A percentile compares a stretch with the other conserved stretches of the same genome.
Evolutionary conservation across 371 early-diverging fungal species (phyloP).

Genomic region (Smittium mucronatum): DNA sequence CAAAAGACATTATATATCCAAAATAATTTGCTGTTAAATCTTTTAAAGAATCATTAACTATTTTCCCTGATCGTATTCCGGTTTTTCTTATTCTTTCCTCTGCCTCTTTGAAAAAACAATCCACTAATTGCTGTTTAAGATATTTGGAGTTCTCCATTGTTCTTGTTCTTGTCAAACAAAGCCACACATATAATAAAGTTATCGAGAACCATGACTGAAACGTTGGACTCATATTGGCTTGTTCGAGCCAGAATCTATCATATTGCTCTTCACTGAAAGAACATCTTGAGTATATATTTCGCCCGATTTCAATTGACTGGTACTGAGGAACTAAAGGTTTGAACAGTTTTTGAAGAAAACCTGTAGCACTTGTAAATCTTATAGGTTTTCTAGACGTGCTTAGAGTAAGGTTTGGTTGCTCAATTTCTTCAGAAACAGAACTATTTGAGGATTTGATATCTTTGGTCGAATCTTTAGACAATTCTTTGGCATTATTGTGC

Average conservation of each 20-base stretch:
- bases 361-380: neutral
- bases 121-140: slow-evolving; percentile 75
- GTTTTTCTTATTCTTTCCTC: slow-evolving; percentile 60
- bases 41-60: slow-evolving; percentile 59
- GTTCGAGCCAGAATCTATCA: slow-evolving; percentile 25
- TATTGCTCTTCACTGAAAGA: neutral
- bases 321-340: slow-evolving; percentile 10
- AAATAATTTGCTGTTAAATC: slow-evolving; percentile 74
- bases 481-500: no score
- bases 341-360: slow-evolving; percentile 6
- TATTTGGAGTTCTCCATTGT: slow-evolving; percentile 55
- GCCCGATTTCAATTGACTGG: slow-evolving; percentile 9
- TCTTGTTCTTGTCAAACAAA: slow-evolving; percentile 72
- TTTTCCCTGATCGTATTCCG: slow-evolving; percentile 50
- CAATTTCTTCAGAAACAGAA: neutral
- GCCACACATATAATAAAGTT: slow-evolving; percentile 86
- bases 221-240: slow-evolving; percentile 58
- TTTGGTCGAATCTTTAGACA: neutral
- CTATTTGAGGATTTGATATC: neutral
- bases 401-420: neutral
- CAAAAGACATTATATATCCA: slow-evolving; percentile 82
- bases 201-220: slow-evolving; percentile 92
- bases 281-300: slow-evolving; percentile 10
- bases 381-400: neutral
- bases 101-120: slow-evolving; percentile 77